Percentiles rank a stretch among this genome's conserved stretches.
Conservation (phyloP, 2,329 filamentous ascomycete species). For the Cryphonectria carpinicola region DNA sequence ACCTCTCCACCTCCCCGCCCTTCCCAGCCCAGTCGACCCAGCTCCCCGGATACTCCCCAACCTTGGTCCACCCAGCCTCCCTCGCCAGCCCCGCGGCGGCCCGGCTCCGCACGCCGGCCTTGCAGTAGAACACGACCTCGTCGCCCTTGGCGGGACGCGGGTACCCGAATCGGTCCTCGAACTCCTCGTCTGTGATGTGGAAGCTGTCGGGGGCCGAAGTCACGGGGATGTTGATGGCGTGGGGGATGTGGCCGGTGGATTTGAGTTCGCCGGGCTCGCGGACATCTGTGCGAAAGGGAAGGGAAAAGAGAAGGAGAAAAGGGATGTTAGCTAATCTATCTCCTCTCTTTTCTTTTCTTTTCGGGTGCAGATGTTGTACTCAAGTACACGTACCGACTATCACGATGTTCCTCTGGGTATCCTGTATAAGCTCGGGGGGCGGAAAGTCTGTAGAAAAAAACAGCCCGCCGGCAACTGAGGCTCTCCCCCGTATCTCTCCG, state of each 20-base stretch:
- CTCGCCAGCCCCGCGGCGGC: conserved; percentile 78
- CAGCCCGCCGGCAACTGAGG: background rate
- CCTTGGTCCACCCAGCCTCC: conserved; percentile 73
- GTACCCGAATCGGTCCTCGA: conserved; percentile 81
- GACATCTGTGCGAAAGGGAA: conserved; percentile 54
- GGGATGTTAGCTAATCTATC: background rate
- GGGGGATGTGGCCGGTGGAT: conserved; percentile 73
- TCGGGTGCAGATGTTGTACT: no score
- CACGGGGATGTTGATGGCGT: conserved; percentile 81
- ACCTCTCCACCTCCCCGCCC: conserved; percentile 65
- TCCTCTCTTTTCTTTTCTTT: background rate
- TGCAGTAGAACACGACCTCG: conserved; percentile 87
- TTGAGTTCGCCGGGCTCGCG: conserved; percentile 73
- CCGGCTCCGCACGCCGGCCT: conserved; percentile 81
- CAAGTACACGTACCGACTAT: conserved; percentile 51
- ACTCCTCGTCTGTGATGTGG: conserved; percentile 76
- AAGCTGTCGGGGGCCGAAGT: conserved; percentile 77
- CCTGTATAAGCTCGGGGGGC: conserved; percentile 39
- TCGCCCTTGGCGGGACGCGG: conserved; percentile 61
- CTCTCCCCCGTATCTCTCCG: background rate
- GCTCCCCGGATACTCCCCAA: conserved; percentile 74
- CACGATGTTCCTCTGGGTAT: conserved; percentile 41
- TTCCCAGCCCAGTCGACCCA: conserved; percentile 82
- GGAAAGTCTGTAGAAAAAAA: no score
- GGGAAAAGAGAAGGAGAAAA: background rate